Evolutionary conservation across 768 basidiomycete genomes (phyloP).

Genomic region (Holtermannia corniformis): DNA sequence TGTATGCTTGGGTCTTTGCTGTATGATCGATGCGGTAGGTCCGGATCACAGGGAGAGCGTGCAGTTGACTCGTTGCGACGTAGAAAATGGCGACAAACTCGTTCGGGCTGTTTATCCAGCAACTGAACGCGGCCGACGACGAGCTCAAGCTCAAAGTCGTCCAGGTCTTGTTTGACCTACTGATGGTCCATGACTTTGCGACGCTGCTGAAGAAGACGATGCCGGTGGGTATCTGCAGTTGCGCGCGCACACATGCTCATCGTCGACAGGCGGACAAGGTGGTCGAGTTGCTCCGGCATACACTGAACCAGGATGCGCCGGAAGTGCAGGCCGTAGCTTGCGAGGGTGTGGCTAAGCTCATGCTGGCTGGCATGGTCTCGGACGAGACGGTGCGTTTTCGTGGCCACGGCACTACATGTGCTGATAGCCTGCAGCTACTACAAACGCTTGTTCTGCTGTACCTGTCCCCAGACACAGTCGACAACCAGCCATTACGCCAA

Average conservation of each 20-base stretch:
- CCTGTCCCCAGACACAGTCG: slow-evolving; percentile 66
- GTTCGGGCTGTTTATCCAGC: slow-evolving; percentile 71
- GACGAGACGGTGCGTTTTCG: slow-evolving; percentile 54
- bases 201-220: slow-evolving; percentile 30
- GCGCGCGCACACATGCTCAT: background rate
- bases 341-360: slow-evolving; percentile 75
- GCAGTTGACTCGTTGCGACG: slow-evolving; percentile 1
- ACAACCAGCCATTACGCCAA: slow-evolving; percentile 76
- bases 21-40: slow-evolving; percentile 55
- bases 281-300: slow-evolving; percentile 56
- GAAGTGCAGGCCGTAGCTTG: slow-evolving; percentile 63
- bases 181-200: slow-evolving; percentile 70
- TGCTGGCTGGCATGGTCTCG: slow-evolving; percentile 63
- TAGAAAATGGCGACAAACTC: slow-evolving; percentile 50
- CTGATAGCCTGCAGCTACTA: slow-evolving; percentile 44
- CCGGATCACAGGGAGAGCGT: slow-evolving; percentile 12
- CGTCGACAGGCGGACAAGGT: slow-evolving; percentile 47
- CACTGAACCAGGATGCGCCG: slow-evolving; percentile 52
- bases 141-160: slow-evolving; percentile 59
- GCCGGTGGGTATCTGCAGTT: slow-evolving; percentile 20
- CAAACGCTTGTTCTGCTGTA: slow-evolving; percentile 53
- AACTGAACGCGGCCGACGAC: slow-evolving; percentile 58
- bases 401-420: no score
- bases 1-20: slow-evolving; percentile 69
- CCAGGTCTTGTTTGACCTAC: slow-evolving; percentile 72